phyloP scores from a whole-genome alignment of 75 land plant genomes.

The Cupressus sempervirens region DNA sequence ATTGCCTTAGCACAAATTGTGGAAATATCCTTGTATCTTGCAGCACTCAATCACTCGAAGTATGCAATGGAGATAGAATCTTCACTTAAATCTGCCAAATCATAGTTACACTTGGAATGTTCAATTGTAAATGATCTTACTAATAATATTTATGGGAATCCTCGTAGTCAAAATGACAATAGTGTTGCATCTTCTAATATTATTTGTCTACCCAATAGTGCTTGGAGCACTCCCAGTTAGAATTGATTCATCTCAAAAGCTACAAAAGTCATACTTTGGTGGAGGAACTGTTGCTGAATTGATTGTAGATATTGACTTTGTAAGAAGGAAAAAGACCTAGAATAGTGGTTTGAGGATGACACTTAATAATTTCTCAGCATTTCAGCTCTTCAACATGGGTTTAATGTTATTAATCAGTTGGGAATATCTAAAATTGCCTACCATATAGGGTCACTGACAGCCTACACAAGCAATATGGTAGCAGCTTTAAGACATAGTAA shows the following conservation, averaged over 20 bases:
- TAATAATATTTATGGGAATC: too few relatives aligned
- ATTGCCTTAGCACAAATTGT: too few relatives aligned
- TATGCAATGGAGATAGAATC: too few relatives aligned
- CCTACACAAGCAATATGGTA: slow-evolving; percentile 46
- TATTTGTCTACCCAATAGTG: slow-evolving; percentile 97
- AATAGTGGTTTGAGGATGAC: slow-evolving; percentile 88
- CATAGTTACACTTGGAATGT: too few relatives aligned
- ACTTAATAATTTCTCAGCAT: slow-evolving; percentile 73
- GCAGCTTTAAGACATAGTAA: slow-evolving; percentile 61
- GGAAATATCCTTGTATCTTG: too few relatives aligned
- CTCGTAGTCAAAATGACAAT: too few relatives aligned
- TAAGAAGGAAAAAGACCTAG: slow-evolving; percentile 51
- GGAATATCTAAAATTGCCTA: slow-evolving; percentile 45
- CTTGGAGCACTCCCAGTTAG: slow-evolving; percentile 87
- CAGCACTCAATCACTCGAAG: too few relatives aligned
- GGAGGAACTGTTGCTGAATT: slow-evolving; percentile 96
- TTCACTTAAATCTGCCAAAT: too few relatives aligned
- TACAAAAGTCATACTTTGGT: slow-evolving; percentile 80
- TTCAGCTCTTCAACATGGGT: slow-evolving; percentile 74
- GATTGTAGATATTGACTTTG: slow-evolving; percentile 81
- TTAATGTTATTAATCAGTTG: slow-evolving; percentile 62
- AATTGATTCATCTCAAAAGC: slow-evolving; percentile 60
- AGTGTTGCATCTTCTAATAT: too few relatives aligned
- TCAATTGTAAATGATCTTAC: slow-evolving; percentile 88
- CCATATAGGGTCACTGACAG: slow-evolving; percentile 61